These are phyloP conservation scores for Stagonosporopsis rhizophila DNA, from an alignment of 2,329 filamentous ascomycete genomes.

Conservation along the genomic window DNA sequence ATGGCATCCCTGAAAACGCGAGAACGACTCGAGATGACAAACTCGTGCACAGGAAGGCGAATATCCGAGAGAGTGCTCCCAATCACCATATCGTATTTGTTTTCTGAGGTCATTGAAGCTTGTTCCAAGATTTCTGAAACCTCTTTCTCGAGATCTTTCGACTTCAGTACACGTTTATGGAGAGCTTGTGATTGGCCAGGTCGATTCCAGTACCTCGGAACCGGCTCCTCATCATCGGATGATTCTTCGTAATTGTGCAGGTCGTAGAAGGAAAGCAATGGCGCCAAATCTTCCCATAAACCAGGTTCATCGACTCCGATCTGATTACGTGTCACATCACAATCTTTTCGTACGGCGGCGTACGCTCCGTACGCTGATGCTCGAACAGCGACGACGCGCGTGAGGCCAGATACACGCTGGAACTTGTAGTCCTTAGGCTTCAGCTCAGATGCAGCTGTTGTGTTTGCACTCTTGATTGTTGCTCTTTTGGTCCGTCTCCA, in stretches of 20 bases:
- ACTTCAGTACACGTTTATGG: constrained; percentile 66
- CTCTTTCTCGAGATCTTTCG: constrained; percentile 71
- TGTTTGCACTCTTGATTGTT: constrained; percentile 74
- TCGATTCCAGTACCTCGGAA: constrained; percentile 59
- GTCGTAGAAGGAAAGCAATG: constrained; percentile 71
- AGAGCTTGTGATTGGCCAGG: constrained; percentile 58
- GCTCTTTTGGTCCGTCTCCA: constrained; percentile 86
- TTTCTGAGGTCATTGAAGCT: constrained; percentile 47
- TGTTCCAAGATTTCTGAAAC: constrained; percentile 56
- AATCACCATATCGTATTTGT: constrained; percentile 54
- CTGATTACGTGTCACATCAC: constrained; percentile 76
- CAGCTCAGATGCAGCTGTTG: constrained; percentile 59
- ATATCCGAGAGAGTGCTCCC: constrained; percentile 70
- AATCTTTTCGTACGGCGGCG: constrained; percentile 84
- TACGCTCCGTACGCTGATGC: constrained; percentile 92
- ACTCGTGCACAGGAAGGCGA: constrained; percentile 81
- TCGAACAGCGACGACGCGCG: constrained; percentile 80
- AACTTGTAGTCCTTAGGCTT: constrained; percentile 94
- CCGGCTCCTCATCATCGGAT: constrained; percentile 54
- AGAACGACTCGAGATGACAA: constrained; percentile 79
- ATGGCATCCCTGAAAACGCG: constrained; percentile 64
- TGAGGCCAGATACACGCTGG: constrained; percentile 85
- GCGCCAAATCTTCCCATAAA: constrained; percentile 76
- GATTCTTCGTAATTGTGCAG: constrained; percentile 57
- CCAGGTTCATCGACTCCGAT: constrained; percentile 71